Conservation (phyloP, 768 basidiomycete species). For the Amanita pseudoporphyria region DNA sequence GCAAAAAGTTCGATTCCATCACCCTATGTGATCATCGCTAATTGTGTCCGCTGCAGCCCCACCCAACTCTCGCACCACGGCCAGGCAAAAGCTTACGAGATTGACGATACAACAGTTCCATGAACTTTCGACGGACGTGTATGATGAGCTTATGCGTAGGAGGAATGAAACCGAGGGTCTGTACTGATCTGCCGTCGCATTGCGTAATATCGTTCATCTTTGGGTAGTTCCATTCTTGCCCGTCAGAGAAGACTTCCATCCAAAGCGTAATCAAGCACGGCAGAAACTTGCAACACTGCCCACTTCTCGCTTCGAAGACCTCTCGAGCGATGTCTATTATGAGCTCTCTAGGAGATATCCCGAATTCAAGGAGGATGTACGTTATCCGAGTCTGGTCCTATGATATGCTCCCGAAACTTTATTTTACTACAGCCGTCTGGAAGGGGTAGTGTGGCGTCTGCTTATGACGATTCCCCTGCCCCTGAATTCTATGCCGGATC, state of each 20-base stretch:
- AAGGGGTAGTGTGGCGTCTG: constrained; percentile 41
- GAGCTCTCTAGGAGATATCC: constrained; percentile 66
- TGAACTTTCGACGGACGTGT: constrained; percentile 96
- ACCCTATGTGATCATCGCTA: constrained; percentile 3
- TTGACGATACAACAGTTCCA: constrained; percentile 95
- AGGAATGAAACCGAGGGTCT: constrained; percentile 66
- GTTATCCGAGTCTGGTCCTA: constrained; percentile 16
- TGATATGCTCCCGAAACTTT: constrained; percentile 10
- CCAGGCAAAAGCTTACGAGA: constrained; percentile 87
- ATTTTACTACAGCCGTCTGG: constrained; percentile 27
- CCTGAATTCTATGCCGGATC: constrained; percentile 51
- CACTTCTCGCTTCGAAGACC: constrained; percentile 80
- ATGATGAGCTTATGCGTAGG: constrained; percentile 87
- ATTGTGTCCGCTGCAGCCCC: constrained; percentile 36
- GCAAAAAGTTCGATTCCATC: constrained; percentile 46
- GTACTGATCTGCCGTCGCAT: constrained; percentile 11
- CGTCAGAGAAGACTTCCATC: constrained; percentile 90
- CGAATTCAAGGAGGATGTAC: constrained; percentile 85
- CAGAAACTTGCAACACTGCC: constrained; percentile 96
- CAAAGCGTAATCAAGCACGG: constrained; percentile 95
- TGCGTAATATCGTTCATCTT: constrained; percentile 2
- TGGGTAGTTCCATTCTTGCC: constrained; percentile 78
- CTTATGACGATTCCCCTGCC: constrained; percentile 67
- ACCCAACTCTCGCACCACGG: constrained; percentile 70
- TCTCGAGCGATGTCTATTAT: constrained; percentile 93